Percentiles rank a stretch among this genome's conserved stretches.
phyloP scores from a whole-genome alignment of 257 asterid species.

The Fraxinus excelsior region DNA sequence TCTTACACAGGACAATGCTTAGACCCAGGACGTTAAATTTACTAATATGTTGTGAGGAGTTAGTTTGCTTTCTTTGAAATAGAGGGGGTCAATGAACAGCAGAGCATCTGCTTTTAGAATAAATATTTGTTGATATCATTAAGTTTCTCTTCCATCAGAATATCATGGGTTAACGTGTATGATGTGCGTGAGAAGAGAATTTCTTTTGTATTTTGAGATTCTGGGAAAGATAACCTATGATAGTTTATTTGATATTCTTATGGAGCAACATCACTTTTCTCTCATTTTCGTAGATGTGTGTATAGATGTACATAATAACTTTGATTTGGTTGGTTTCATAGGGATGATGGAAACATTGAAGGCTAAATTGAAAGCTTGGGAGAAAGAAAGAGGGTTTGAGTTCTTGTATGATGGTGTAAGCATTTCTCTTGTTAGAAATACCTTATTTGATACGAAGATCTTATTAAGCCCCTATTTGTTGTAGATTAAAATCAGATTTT shows the following conservation, averaged over 20 bases:
- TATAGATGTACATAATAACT: not conserved
- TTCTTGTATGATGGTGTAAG: conserved; percentile 86
- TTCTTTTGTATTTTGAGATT: not conserved
- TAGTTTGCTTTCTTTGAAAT: conserved; percentile 6
- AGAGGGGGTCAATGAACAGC: not conserved
- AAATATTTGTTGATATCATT: not conserved
- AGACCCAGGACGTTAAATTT: not conserved
- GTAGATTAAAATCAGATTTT: too few relatives aligned
- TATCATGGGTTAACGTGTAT: not conserved
- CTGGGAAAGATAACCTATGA: not conserved
- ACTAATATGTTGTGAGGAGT: not conserved
- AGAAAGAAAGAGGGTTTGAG: conserved; percentile 65
- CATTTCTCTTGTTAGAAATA: conserved; percentile 4
- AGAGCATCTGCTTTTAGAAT: not conserved
- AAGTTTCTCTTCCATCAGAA: not conserved
- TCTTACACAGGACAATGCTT: not conserved
- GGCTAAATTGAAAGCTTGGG: conserved; percentile 72
- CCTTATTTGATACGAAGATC: not conserved
- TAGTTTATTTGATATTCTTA: not conserved
- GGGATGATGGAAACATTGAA: conserved; percentile 76
- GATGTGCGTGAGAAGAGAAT: not conserved
- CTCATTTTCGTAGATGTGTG: not conserved
- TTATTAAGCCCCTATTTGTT: too few relatives aligned
- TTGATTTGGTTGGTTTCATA: conserved; percentile 22
- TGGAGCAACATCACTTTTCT: not conserved